A percentile compares a stretch with the other conserved stretches of the same genome.
These are phyloP conservation scores for Magnusiomyces fungicola DNA, from an alignment of 1,139 yeast species.

Conservation along the genomic window DNA sequence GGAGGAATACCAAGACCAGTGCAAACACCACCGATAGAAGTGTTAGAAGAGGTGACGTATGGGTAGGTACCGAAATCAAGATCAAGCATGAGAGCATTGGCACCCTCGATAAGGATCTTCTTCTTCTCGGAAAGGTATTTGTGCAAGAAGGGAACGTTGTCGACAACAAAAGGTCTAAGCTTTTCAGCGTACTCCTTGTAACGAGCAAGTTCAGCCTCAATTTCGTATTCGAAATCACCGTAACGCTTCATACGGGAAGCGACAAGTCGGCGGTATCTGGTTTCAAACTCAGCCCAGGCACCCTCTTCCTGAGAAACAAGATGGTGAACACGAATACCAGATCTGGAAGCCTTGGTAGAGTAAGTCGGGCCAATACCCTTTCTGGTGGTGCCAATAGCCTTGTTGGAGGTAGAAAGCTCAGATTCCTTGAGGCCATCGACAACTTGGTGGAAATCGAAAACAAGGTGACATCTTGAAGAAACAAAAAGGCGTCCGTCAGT, in stretches of 20 bases:
- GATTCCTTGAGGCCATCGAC: constrained; percentile 93
- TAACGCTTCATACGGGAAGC: constrained; percentile 80
- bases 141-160: constrained; percentile 86
- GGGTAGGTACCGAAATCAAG: constrained; percentile 98
- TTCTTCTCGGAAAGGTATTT: constrained; percentile 68
- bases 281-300: constrained; percentile 88
- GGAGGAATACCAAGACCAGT: constrained; percentile 98
- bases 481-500: constrained; percentile 78
- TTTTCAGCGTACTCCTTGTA: constrained; percentile 68
- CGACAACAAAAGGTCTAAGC: constrained; percentile 87
- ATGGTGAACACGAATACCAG: constrained; percentile 96
- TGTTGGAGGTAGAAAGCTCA: constrained; percentile 76
- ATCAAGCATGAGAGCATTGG: constrained; percentile 96
- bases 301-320: constrained; percentile 81
- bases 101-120: constrained; percentile 93
- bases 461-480: constrained; percentile 92
- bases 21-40: constrained; percentile 96
- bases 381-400: constrained; percentile 96
- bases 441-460: constrained; percentile 95
- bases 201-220: constrained; percentile 67
- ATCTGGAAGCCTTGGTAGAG: constrained; percentile 93
- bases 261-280: constrained; percentile 67
- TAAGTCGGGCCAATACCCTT: constrained; percentile 99
- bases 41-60: constrained; percentile 89
- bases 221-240: constrained; percentile 86